Percentiles rank a stretch among this genome's conserved stretches.
Evolutionary conservation across 495 filamentous ascomycete species (phyloP).

Genomic region (Podospora appendiculata): DNA sequence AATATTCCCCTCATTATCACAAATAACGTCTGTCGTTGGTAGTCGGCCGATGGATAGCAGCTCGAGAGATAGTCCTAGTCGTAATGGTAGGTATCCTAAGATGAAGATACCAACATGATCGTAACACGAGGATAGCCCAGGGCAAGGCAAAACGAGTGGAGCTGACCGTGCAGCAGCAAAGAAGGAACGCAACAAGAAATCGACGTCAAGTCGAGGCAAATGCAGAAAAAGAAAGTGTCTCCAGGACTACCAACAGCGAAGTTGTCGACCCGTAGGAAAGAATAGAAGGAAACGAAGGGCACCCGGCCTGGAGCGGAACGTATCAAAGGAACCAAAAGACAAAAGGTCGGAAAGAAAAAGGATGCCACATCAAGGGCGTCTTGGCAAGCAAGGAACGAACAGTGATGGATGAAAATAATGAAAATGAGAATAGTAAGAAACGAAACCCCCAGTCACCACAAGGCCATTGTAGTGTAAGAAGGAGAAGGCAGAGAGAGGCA

Average conservation of each 20-base stretch:
- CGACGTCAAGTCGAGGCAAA: too few species aligned
- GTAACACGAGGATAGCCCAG: not conserved
- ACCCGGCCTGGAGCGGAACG: conserved; percentile 7
- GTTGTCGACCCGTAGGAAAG: not conserved
- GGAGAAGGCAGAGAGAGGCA: not conserved
- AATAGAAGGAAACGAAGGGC: not conserved
- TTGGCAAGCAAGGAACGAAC: not conserved
- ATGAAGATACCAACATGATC: not conserved
- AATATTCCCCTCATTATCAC: conserved; percentile 19
- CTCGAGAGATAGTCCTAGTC: not conserved
- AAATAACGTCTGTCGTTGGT: not conserved
- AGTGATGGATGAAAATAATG: not conserved
- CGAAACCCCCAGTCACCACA: not conserved
- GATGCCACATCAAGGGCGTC: not conserved
- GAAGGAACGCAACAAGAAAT: too few species aligned
- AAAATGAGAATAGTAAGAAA: not conserved
- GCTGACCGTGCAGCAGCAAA: not conserved
- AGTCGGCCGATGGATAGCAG: not conserved
- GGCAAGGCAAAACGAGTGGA: not conserved
- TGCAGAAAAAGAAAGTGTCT: not conserved
- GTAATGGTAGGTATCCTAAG: not conserved
- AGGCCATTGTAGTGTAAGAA: not conserved
- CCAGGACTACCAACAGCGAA: not conserved
- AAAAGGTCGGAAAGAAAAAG: not conserved
- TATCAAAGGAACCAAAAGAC: not conserved